Evolutionary conservation across 2,329 filamentous ascomycete species (phyloP), one percentile per base, ranked within the genome.

Genomic region (Tolypocladium paradoxum): DNA sequence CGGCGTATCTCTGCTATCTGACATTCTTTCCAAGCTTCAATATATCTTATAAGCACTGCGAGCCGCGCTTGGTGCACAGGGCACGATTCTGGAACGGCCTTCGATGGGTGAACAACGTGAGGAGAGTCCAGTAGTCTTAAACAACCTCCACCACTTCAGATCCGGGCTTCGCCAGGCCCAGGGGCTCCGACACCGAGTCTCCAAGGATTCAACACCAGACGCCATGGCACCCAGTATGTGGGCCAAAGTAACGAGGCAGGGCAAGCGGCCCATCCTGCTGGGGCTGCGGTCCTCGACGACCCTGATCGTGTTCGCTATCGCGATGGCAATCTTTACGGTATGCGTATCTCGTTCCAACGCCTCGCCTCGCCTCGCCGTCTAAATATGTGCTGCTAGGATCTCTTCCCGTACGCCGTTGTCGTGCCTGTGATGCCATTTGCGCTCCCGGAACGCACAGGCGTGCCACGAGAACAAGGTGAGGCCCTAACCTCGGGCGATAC

Each of bases 271-370:
- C 2, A 24, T 59, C 18, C 53, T 66, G 20, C 55, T 69, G 45
- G 56, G 62, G 51, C 46, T 64, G 50, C 64, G 67, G 16, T 68
- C 66, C 24, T 69, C 67, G 27, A 55, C 65, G 48, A 57, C 58
- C 11, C 57, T 68, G 24, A 67, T 69, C 46, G 62, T 68, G 29
- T 59, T 62, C 18, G 67, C 65, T 27, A 65, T 64, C 24, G 61
- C 64, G 24, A 65, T 64, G 58, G 67, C 67, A 29, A 60, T 68
- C n/a, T 69, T 68, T 49, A 67, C 67, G 45, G 67, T 68, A 59
- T 49, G 50, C 9, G 16, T 16, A 18, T 18, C 9, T 29, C 16
- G 6, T 29, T 29, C 8, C 14, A 29, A 18, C 16, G 6, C 1
- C 16, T 16, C 7, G 16, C 16, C n/a, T n/a, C n/a, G n/a, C n/a